Evolutionary conservation across 805 yeast genomes (phyloP), one percentile per base, ranked within the genome.

Genomic region (Hagleromyces aurorensis): DNA sequence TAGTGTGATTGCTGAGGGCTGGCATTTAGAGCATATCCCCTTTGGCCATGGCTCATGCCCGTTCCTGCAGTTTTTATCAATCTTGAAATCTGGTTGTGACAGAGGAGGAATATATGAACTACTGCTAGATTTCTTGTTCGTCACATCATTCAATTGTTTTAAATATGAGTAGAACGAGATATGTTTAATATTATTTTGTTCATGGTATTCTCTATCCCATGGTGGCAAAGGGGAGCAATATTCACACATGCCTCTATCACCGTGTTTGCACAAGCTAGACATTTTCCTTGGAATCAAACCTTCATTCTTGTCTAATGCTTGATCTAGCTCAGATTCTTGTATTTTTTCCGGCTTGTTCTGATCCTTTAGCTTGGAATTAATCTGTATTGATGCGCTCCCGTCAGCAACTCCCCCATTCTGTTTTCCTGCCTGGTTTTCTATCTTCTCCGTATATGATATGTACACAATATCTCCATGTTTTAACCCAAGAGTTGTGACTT

Each of bases 241-340:
- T 50, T 91, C 98, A 57, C 98, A 91, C 97, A 91, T 91, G 2
- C 97, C 99, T 45, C 78, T 79, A 21, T 78, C 89, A 3, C 89
- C 81, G 53, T 91, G 98, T 36, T 78, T 72, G 57, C 98, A 89
- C 38, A 86, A 61, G 2, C 55, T 45, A 1, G 84, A 71, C 39
- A 64, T 67, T 20, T 63, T 57, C 19, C 98, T 68, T 16, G 67
- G 57, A 33, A 91, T 84, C 32, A 80, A 61, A 0, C 98, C 99
- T 24, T 71, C 69, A 32, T 72, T 67, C 16, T 62, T 64, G 29
- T 79, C 87, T 19, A 87, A 63, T 7, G 50, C 52, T 28, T 70
- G 70, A 55, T 91, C 98, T 1, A 87, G 68, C 0, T 70, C 60
- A 19, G 76, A 59, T 51, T 83, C 91, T 21, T 57, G 56, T n/a